Base-by-base conservation (phyloP, 306 rosid genomes). In the Sechiopsis laciniata region DNA sequence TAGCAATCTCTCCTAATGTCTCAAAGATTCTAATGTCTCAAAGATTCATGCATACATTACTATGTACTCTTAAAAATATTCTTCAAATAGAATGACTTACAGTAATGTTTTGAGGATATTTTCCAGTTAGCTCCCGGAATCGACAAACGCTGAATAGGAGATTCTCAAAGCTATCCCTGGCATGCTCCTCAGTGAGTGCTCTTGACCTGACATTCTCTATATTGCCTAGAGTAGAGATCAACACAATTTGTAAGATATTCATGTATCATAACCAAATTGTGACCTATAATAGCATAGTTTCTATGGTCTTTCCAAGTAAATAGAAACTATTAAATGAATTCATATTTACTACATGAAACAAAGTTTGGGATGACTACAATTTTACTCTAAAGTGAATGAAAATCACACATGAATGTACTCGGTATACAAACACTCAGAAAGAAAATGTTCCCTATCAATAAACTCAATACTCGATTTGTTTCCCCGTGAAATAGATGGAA, bases 161-260 rank as follows among this genome's bases (percentile, higher is more conserved):
- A 81, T 94, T 94, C 79, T 89, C 99, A 71, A 94, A 94, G 79
- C 99, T 94, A 83, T 94, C 97, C 51, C 97, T 81, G 22, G 97
- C 99, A 82, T 94, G 92, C 84, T 94, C 97, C 85, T 94, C 98
- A 9, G 99, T 91, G 52, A 94, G 90, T 74, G 97, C 85, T 77
- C 97, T 85, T 82, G 74, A 78, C 81, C 88, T 87, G 74, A 94
- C 86, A 73, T 75, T 76, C 76, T 86, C 90, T 77, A 76, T 78
- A 62, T 85, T 85, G 35, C 91, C 99, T 91, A 71, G 68, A 78
- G 48, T 42, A 42, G 9, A 76, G 61, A 71, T 66, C 78, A 75
- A 26, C 70, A 65, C 29, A 72, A 73, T 19, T 55, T 70, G 59
- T 51, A 70, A 46, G 40, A 24, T 20, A 69, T 14, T 21, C 73